Base-by-base conservation (phyloP, 805 yeast species). In the Cyberlindnera veronae region DNA sequence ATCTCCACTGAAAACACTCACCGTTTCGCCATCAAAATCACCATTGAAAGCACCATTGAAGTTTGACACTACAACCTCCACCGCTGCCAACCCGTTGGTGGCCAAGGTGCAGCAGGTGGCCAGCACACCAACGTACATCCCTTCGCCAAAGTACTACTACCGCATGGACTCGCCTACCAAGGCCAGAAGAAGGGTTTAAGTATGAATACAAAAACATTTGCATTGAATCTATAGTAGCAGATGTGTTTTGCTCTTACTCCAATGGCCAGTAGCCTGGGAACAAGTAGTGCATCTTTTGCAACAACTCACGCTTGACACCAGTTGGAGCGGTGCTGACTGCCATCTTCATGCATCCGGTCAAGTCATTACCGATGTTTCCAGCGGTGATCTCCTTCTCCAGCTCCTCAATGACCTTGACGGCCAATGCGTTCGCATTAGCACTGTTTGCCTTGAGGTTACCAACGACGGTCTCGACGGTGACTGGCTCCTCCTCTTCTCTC, bases 381-480 rank as follows among this genome's bases (percentile, higher is more conserved):
- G 64, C 66, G 36, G 64, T 71, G 47, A 84, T 68, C 44, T 77
- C 81, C 21, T 69, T 69, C 51, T 86, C 85, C 48, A 93, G 70
- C 26, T 72, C 74, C 34, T 75, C 77, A 36, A 93, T 77, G 45
- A 91, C 68, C 32, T 72, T 74, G 32, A 77, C 80, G 24, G 95
- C 89, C 37, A 93, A 68, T 42, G 67, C 69, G 61, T 84, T 83
- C 9, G 99, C 98, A 58, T 91, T 91, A 27, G 77, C 82, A 37
- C 85, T 73, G 67, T 93, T 93, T 45, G 95, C 93, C 58, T 77
- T 77, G 60, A 91, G 74, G 62, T 93, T 86, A 40, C 95, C 88
- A 36, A 93, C 89, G 30, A 93, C 96, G 5, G 95, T 84, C 67
- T 90, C 97, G n/a, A 93, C 98, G 8, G 98, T 90, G 34, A 93